A percentile compares a stretch with the other conserved stretches of the same genome.
Conservation (phyloP, 495 filamentous ascomycete genomes). For the Cercophora scortea region DNA sequence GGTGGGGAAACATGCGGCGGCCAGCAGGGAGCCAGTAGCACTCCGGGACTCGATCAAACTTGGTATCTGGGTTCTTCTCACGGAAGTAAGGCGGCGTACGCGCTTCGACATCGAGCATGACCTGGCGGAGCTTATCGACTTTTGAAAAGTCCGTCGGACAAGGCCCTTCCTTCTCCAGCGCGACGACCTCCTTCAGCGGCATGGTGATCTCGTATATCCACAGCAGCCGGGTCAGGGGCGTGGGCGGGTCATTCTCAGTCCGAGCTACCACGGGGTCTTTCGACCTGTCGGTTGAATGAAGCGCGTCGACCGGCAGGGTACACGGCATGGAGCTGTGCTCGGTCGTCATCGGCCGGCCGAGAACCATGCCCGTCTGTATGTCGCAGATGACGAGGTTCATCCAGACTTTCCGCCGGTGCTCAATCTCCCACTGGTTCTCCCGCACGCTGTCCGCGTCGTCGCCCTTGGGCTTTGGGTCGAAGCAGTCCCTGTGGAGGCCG, state of each 20-base stretch:
- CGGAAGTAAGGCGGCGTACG: slow-evolving; percentile 46
- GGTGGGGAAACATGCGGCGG: slow-evolving; percentile 38
- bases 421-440: slow-evolving; percentile 45
- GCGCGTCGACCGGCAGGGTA: slow-evolving; percentile 31
- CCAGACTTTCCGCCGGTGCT: slow-evolving; percentile 48
- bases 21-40: slow-evolving; percentile 46
- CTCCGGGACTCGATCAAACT: slow-evolving; percentile 39
- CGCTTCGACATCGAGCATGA: slow-evolving; percentile 37
- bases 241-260: slow-evolving; percentile 31
- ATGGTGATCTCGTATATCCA: slow-evolving; percentile 27
- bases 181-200: slow-evolving; percentile 28
- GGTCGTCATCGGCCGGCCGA: slow-evolving; percentile 50
- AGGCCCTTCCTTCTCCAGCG: slow-evolving; percentile 45
- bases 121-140: slow-evolving; percentile 46
- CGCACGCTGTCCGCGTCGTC: slow-evolving; percentile 35
- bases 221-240: slow-evolving; percentile 31
- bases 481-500: slow-evolving; percentile 46
- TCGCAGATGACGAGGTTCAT: slow-evolving; percentile 52
- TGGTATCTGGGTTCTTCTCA: slow-evolving; percentile 46
- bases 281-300: slow-evolving; percentile 22
- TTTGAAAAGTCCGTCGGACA: slow-evolving; percentile 42
- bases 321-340: slow-evolving; percentile 35
- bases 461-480: slow-evolving; percentile 28
- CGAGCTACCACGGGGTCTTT: slow-evolving; percentile 27
- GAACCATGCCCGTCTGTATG: slow-evolving; percentile 49